Evolutionary conservation across 2,329 filamentous ascomycete species (phyloP).

Genomic region (Colletotrichum gigasporum): DNA sequence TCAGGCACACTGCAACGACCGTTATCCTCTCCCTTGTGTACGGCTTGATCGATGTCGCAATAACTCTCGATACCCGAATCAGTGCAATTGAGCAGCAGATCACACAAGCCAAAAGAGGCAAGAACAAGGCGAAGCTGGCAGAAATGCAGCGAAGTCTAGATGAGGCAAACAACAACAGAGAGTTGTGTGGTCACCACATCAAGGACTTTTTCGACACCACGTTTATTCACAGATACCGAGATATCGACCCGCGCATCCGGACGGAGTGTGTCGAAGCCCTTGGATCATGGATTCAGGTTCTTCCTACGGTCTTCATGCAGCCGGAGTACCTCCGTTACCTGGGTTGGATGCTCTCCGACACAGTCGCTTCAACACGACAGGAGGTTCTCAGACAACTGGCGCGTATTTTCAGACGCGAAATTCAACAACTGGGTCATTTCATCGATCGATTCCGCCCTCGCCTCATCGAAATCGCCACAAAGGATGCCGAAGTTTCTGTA

Average conservation of each 20-base stretch:
- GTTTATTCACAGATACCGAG: constrained; percentile 94
- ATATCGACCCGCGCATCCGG: constrained; percentile 89
- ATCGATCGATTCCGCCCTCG: constrained; percentile 90
- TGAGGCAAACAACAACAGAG: constrained; percentile 75
- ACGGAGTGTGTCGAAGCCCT: constrained; percentile 88
- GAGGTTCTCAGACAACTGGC: constrained; percentile 87
- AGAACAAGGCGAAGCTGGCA: constrained; percentile 81
- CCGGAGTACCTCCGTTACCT: constrained; percentile 91
- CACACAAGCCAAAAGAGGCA: constrained; percentile 76
- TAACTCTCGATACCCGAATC: constrained; percentile 75
- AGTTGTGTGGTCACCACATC: constrained; percentile 75
- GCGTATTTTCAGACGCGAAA: constrained; percentile 80
- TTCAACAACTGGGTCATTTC: constrained; percentile 88
- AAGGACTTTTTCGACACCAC: constrained; percentile 91
- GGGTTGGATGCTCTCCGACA: constrained; percentile 94
- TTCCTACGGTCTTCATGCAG: constrained; percentile 90
- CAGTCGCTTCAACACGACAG: constrained; percentile 76
- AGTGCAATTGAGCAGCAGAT: constrained; percentile 82
- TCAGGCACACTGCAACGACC: constrained; percentile 92
- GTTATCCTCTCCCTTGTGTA: constrained; percentile 83
- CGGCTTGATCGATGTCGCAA: constrained; percentile 78
- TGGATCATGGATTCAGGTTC: constrained; percentile 85
- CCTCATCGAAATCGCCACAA: constrained; percentile 90
- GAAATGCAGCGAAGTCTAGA: constrained; percentile 78
- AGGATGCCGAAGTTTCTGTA: constrained; percentile 83